Conservation (phyloP, 2,329 filamentous ascomycete genomes). For the Trichoderma sp. region DNA sequence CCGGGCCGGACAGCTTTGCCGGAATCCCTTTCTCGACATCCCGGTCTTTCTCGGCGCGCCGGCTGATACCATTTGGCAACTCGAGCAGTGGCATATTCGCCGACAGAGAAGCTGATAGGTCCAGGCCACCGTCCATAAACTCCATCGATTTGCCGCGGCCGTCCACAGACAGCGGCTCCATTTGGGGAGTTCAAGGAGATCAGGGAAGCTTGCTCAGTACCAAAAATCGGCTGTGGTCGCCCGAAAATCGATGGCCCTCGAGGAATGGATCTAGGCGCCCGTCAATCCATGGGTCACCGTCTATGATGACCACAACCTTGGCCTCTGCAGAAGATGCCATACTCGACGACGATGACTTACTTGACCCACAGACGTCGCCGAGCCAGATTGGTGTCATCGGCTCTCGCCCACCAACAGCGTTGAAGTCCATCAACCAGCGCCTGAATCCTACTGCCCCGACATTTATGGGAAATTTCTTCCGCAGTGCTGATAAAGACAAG, state of each 20-base stretch:
- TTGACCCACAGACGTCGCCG: constrained; percentile 50
- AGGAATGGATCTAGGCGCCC: constrained; percentile 75
- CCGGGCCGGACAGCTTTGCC: constrained; percentile 40
- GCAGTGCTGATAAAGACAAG: constrained; percentile 36
- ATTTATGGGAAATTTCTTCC: constrained; percentile 72
- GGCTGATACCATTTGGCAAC: constrained; percentile 49
- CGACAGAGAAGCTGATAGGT: constrained; percentile 56
- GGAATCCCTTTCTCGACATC: constrained; percentile 32
- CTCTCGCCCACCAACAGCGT: constrained; percentile 58
- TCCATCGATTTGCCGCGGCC: constrained; percentile 71
- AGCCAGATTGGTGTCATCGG: constrained; percentile 72
- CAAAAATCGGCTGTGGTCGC: constrained; percentile 65
- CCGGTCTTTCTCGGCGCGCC: constrained; percentile 40
- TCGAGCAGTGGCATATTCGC: constrained; percentile 48
- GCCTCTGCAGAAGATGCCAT: constrained; percentile 64
- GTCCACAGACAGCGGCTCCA: constrained; percentile 73
- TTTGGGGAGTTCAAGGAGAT: constrained; percentile 61
- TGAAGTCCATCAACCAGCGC: constrained; percentile 51
- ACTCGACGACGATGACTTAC: constrained; percentile 54
- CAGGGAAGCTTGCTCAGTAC: constrained; percentile 38
- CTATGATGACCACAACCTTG: constrained; percentile 56
- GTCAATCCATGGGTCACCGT: constrained; percentile 74
- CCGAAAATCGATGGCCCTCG: constrained; percentile 49
- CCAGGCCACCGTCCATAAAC: constrained; percentile 65
- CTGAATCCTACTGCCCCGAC: constrained; percentile 88